phyloP scores from a whole-genome alignment of 164 flowering plant species.

The Aristolochia californica region DNA sequence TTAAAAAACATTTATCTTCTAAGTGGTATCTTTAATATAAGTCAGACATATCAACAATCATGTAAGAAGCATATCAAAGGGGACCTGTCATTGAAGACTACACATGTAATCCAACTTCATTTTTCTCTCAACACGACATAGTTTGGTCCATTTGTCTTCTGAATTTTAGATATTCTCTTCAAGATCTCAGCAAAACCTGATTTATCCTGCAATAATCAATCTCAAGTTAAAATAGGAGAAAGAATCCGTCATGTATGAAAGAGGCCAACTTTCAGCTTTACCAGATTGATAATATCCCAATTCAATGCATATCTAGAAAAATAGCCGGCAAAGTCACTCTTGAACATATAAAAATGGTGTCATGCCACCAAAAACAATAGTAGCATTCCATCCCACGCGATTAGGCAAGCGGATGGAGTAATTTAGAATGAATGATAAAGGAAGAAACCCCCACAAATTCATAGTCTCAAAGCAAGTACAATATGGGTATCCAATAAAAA shows the following conservation, averaged over 20 bases:
- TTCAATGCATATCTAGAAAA: too few species aligned
- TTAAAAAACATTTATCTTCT: too few species aligned
- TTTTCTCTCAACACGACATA: slow-evolving; percentile 62
- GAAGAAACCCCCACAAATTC: too few species aligned
- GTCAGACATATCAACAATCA: too few species aligned
- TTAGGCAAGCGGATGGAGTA: background rate
- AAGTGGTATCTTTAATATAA: too few species aligned
- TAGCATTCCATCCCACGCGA: background rate
- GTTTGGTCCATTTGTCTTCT: slow-evolving; percentile 51
- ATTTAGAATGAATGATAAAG: too few species aligned
- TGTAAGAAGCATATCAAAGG: too few species aligned
- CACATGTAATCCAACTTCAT: slow-evolving; percentile 9
- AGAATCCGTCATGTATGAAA: background rate
- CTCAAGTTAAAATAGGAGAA: background rate
- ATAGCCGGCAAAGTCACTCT: background rate
- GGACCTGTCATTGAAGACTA: background rate
- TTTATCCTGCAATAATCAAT: slow-evolving; percentile 52
- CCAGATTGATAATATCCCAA: too few species aligned
- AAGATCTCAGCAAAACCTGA: slow-evolving; percentile 62
- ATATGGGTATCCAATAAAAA: too few species aligned
- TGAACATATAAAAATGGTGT: background rate
- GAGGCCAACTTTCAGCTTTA: background rate
- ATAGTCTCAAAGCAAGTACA: too few species aligned
- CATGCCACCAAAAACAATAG: background rate
- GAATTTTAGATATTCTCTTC: slow-evolving; percentile 77